Evolutionary conservation across 495 filamentous ascomycete species (phyloP), one percentile per base, ranked within the genome.

Genomic region (Rhizodiscina lignyota): DNA sequence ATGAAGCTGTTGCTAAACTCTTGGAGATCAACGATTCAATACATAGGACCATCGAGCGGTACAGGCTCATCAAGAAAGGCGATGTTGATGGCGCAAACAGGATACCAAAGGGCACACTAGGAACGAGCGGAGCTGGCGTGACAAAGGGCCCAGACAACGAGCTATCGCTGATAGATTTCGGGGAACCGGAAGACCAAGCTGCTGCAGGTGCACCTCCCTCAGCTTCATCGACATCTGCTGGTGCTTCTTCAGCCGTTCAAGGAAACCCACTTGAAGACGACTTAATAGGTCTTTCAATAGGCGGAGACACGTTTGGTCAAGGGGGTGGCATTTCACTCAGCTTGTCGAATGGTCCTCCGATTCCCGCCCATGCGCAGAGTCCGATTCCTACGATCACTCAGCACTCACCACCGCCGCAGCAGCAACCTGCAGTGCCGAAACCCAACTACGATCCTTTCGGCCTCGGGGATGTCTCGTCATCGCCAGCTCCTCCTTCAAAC

Each of bases 1-100:
- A 82, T 32, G 91, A 94, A 58, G 89, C 89, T 12, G 89, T 97
- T 6, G 79, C 82, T 30, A 94, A 96, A 59, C 59, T 97, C 18
- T 63, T 96, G 26, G 84, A 97, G 54, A 94, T 97, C 42, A 96
- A 96, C 50, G 91, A 97, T 52, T 93, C 84, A 57, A 97, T 97
- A 69, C 84, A 94, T 50, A 75, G 86, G 38, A 96, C 89, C 1
- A 79, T 96, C 36, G 84, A 94, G 56, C 62, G 91, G 43, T 97
- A 96, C 51, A 91, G 79, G 61, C 62, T 94, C 30, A 69, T 92
- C 40, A 96, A 86, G 64, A 89, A 83, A 57, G 89, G 89, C 16
- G 87, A 96, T 53, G 50, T 92, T 22, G 81, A 91, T 46, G 87
- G 67, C 12, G 89, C 89, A n/a, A 72, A 72, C 16, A 78, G 68